Base-by-base conservation (phyloP, 179 eudicot genomes). In the Camellia oleifera region DNA sequence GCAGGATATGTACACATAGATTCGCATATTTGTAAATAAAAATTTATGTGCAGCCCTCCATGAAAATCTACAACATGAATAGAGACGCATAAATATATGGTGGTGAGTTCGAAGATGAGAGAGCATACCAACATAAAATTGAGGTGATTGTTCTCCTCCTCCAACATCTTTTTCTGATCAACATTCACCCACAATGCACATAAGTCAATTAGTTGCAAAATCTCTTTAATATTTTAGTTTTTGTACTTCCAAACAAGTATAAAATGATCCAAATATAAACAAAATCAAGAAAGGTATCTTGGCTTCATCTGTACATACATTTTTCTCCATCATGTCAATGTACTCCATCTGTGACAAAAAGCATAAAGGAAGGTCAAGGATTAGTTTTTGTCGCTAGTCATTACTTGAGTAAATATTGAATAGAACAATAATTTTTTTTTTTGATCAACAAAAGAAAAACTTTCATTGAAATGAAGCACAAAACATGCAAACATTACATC, bases 91-190 rank as follows among this genome's bases (percentile, higher is more conserved):
- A 20, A n/a, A 10, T 12, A 18, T 48, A 53, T 67, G 32, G 62
- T 56, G 13, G 0, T 26, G 64, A 66, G n/a, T 18, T 23, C 7
- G 17, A 10, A 20, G 8, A 7, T 61, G 13, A 9, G 15, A 60
- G 66, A 54, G 67, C 87, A 75, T 88, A 89, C 94, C 88, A 81
- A 69, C 78, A 81, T 61, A 82, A 86, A 91, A 46, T n/a, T 71
- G 18, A 91, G 95, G 69, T 86, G 88, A 81, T 77, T 82, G 57
- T 84, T 65, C 82, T 91, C 92, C 62, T 89, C 92, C 81, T 89
- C 90, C 74, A 91, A 83, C 85, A 83, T 77, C 79, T 72, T 83
- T 0, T 79, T 77, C 95, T 89, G 83, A 50, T 50, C 45, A 58
- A n/a, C 48, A 50, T 69, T 65, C 60, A n/a, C 52, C 32, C 45